phyloP scores from a whole-genome alignment of 2,329 filamentous ascomycete genomes.

The Aspergillus calidoustus region DNA sequence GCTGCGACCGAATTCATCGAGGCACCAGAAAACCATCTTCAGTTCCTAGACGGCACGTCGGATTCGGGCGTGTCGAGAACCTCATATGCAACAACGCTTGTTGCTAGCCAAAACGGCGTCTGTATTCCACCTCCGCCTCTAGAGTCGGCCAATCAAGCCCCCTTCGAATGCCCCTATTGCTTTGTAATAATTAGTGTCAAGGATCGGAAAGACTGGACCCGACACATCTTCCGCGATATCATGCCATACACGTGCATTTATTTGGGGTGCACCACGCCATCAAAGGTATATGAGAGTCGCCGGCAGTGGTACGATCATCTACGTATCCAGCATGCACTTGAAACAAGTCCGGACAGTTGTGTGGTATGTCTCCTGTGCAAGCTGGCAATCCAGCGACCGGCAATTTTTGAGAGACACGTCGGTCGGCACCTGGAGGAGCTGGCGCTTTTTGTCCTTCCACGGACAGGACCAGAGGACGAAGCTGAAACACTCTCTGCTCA shows the following conservation, averaged over 20 bases:
- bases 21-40: no score
- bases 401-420: neutral
- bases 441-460: conserved; percentile 8
- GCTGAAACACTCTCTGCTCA: no score
- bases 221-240: conserved; percentile 46
- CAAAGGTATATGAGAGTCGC: conserved; percentile 26
- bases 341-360: no score
- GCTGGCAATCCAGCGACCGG: no score
- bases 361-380: neutral
- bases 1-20: no score
- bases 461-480: no score
- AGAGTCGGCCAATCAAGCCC: conserved; percentile 19
- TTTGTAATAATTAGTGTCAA: conserved; percentile 40
- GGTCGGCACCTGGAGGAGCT: conserved; percentile 11
- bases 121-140: no score
- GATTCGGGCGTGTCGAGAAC: no score
- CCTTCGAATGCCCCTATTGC: conserved; percentile 50
- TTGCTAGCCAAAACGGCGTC: conserved; percentile 25
- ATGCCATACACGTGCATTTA: conserved; percentile 46
- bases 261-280: conserved; percentile 29
- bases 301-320: conserved; percentile 21
- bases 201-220: conserved; percentile 37
- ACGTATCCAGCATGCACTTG: neutral
- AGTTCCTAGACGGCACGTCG: no score
- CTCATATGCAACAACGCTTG: conserved; percentile 22